Evolutionary conservation across 179 eudicot genomes (phyloP).

Genomic region (Gypsophila paniculata): DNA sequence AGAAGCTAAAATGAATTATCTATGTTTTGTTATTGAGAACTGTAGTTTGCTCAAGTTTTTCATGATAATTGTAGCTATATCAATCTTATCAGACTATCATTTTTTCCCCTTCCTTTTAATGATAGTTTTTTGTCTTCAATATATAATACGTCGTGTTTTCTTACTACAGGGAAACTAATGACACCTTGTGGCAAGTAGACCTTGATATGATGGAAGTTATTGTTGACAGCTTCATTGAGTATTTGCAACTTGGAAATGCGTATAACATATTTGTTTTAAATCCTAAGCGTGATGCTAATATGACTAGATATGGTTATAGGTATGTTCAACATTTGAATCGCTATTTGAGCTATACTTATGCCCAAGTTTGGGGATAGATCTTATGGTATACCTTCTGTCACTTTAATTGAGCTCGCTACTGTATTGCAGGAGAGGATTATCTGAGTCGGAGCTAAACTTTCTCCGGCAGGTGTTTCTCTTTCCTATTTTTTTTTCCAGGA

Average conservation of each 20-base stretch:
- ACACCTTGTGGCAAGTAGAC: constrained; percentile 85
- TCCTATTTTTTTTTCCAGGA: not conserved
- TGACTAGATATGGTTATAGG: constrained; percentile 84
- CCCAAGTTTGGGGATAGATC: not conserved
- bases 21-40: too few species aligned
- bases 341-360: not conserved
- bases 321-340: constrained; percentile 21
- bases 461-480: constrained; percentile 59
- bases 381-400: not conserved
- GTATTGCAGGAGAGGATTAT: constrained; percentile 83
- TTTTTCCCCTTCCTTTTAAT: too few species aligned
- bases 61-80: too few species aligned
- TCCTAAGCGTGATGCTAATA: constrained; percentile 58
- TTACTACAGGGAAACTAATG: constrained; percentile 43
- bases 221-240: constrained; percentile 76
- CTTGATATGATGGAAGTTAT: constrained; percentile 80
- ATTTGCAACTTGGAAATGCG: constrained; percentile 75
- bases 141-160: constrained; percentile 15
- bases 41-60: too few species aligned
- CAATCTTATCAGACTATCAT: too few species aligned
- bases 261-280: constrained; percentile 83
- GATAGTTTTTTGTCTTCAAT: not conserved
- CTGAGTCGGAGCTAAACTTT: constrained; percentile 73
- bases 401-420: constrained; percentile 17
- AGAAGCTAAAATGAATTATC: too few species aligned